Evolutionary conservation across 164 flowering plant genomes (phyloP).

Genomic region (Euptelea pleiosperma): DNA sequence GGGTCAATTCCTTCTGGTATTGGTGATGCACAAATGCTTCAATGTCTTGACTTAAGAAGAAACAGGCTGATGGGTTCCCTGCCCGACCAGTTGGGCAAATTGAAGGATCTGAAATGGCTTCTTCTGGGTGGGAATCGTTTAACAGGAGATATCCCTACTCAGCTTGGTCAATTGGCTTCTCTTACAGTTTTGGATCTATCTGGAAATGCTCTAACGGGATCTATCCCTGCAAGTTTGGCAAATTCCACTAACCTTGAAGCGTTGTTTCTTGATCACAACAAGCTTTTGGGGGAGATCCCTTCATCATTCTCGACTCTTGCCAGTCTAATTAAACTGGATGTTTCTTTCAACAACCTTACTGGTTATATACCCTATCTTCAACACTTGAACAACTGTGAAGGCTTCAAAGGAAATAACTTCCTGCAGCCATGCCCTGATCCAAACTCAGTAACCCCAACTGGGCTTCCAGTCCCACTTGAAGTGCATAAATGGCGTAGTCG

Average conservation of each 20-base stretch:
- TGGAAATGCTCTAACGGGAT: constrained; percentile 40
- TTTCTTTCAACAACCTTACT: constrained; percentile 70
- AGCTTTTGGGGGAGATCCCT: constrained; percentile 57
- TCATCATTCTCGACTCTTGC: constrained; percentile 44
- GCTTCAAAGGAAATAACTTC: constrained; percentile 44
- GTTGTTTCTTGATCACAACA: constrained; percentile 53
- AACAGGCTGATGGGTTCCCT: constrained; percentile 53
- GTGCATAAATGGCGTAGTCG: constrained; percentile 16
- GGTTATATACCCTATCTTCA: constrained; percentile 54
- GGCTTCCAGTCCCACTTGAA: constrained; percentile 30
- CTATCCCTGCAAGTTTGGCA: constrained; percentile 46
- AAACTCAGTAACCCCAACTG: constrained; percentile 23
- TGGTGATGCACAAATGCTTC: constrained; percentile 40
- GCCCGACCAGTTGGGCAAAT: constrained; percentile 41
- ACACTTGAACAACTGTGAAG: constrained; percentile 31
- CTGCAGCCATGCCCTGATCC: constrained; percentile 40
- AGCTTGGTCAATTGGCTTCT: constrained; percentile 44
- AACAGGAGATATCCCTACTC: constrained; percentile 48
- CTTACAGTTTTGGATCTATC: constrained; percentile 56
- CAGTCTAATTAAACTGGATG: constrained; percentile 39
- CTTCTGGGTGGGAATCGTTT: constrained; percentile 53
- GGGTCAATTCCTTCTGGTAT: constrained; percentile 42
- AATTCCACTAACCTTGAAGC: constrained; percentile 39
- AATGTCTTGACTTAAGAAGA: constrained; percentile 44
- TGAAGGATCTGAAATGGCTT: constrained; percentile 36